Conservation (phyloP, 2,329 filamentous ascomycete species). For the Blastomyces silverae region DNA sequence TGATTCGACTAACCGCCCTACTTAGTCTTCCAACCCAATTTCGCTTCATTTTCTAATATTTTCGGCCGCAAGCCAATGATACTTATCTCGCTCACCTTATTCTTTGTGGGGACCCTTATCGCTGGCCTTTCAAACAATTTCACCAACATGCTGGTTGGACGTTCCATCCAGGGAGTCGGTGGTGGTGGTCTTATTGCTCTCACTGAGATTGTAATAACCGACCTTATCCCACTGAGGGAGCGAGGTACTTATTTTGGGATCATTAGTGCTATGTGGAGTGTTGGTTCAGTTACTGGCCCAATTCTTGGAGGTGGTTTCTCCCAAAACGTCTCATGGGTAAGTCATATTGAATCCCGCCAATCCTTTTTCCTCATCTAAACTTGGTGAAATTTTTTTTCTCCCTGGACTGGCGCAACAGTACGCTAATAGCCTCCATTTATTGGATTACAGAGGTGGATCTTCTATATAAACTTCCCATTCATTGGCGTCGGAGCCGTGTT, state of each 20-base stretch:
- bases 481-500: conserved; percentile 45
- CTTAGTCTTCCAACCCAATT: conserved; percentile 46
- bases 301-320: conserved; percentile 41
- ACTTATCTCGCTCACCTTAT: conserved; percentile 37
- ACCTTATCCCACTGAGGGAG: conserved; percentile 39
- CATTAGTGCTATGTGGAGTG: conserved; percentile 36
- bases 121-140: conserved; percentile 39
- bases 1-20: conserved; percentile 12
- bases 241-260: conserved; percentile 39
- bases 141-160: conserved; percentile 42
- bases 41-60: conserved; percentile 43
- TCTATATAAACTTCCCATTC: conserved; percentile 59
- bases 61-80: conserved; percentile 44
- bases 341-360: conserved; percentile 13
- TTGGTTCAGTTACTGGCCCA: conserved; percentile 37
- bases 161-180: conserved; percentile 42
- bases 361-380: not conserved
- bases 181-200: conserved; percentile 42
- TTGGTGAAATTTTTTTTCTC: not conserved
- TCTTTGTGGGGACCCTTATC: conserved; percentile 43
- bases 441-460: conserved; percentile 54
- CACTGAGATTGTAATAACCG: conserved; percentile 41
- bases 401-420: not conserved
- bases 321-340: conserved; percentile 36
- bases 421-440: not conserved